Evolutionary conservation across 2,329 filamentous ascomycete genomes (phyloP).

Genomic region (Xylaria hypoxylon): DNA sequence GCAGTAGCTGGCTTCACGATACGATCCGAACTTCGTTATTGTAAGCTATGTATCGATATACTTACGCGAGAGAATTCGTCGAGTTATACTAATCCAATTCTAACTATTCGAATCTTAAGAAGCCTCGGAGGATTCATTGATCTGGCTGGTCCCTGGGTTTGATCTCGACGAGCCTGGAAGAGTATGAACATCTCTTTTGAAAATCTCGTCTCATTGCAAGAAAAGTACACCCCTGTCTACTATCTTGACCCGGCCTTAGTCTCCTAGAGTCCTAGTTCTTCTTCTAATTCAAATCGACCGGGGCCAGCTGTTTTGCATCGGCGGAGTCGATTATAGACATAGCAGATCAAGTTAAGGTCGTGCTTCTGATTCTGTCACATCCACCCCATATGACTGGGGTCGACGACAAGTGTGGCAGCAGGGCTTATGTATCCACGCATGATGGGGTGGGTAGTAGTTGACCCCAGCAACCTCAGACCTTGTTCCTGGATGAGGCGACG

Average conservation of each 20-base stretch:
- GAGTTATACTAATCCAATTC: slow-evolving; percentile 15
- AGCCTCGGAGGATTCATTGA: slow-evolving; percentile 9
- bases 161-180: slow-evolving; percentile 22
- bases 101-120: slow-evolving; percentile 1
- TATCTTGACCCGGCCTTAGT: slow-evolving; percentile 25
- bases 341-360: slow-evolving; percentile 52
- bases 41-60: slow-evolving; percentile 11
- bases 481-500: slow-evolving; percentile 52
- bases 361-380: slow-evolving; percentile 53
- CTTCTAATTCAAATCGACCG: slow-evolving; percentile 35
- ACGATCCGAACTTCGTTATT: slow-evolving; percentile 9
- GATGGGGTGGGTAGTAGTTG: slow-evolving; percentile 48
- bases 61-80: neutral
- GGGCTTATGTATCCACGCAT: slow-evolving; percentile 53
- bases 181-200: slow-evolving; percentile 19
- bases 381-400: slow-evolving; percentile 50
- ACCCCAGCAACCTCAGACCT: slow-evolving; percentile 51
- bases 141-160: slow-evolving; percentile 3
- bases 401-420: slow-evolving; percentile 54
- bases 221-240: slow-evolving; percentile 18
- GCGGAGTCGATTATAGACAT: slow-evolving; percentile 47
- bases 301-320: slow-evolving; percentile 46
- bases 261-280: slow-evolving; percentile 34
- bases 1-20: slow-evolving; percentile 15
- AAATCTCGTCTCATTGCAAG: slow-evolving; percentile 33